Conservation (phyloP, 805 yeast species). For the Suhomyces xylopsoci region DNA sequence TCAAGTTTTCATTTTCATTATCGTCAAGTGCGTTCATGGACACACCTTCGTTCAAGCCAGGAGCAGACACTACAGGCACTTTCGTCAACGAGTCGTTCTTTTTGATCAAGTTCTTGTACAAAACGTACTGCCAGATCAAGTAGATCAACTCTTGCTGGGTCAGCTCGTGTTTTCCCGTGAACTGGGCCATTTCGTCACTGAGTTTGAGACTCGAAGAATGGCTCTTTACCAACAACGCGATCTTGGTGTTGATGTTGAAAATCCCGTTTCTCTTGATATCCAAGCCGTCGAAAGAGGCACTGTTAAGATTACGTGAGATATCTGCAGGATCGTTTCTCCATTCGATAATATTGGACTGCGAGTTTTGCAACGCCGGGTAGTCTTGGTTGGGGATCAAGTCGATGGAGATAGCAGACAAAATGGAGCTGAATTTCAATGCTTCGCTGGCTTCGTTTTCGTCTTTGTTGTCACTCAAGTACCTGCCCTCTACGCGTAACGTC, state of each 20-base stretch:
- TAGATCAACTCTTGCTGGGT: conserved; percentile 85
- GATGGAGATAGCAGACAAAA: conserved; percentile 78
- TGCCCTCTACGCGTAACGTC: conserved; percentile 89
- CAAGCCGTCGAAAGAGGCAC: conserved; percentile 70
- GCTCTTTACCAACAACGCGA: conserved; percentile 59
- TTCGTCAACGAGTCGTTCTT: conserved; percentile 26
- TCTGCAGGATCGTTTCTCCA: conserved; percentile 73
- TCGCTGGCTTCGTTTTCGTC: conserved; percentile 29
- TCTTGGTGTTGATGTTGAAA: conserved; percentile 53
- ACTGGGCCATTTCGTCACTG: conserved; percentile 59
- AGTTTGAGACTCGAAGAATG: conserved; percentile 65
- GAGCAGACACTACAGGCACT: conserved; percentile 39
- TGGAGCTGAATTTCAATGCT: conserved; percentile 64
- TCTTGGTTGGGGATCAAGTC: conserved; percentile 55
- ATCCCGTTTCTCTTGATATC: conserved; percentile 80
- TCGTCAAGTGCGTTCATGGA: conserved; percentile 12
- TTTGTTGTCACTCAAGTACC: conserved; percentile 55
- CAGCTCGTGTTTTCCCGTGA: conserved; percentile 74
- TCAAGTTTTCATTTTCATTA: conserved; percentile 22
- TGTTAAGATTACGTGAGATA: conserved; percentile 17
- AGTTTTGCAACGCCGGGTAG: conserved; percentile 32
- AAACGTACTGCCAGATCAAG: conserved; percentile 74
- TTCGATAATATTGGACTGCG: conserved; percentile 56
- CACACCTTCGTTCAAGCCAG: conserved; percentile 9
- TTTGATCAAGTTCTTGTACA: conserved; percentile 56